Evolutionary conservation across 2,329 filamentous ascomycete genomes (phyloP).

Genomic region (Aspergillus transmontanensis): DNA sequence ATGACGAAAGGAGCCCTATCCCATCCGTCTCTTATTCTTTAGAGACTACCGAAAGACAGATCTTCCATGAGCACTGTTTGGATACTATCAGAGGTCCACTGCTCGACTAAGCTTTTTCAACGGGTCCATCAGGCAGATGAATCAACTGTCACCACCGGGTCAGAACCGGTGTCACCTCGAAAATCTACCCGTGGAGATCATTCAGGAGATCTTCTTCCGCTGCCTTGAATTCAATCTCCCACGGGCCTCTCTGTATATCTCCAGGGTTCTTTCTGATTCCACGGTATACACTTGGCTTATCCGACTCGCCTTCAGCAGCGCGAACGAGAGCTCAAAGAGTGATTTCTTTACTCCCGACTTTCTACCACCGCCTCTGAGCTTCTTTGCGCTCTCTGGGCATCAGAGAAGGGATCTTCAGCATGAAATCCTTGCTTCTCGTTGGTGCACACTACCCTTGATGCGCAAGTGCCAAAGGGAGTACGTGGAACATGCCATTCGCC

Average conservation of each 20-base stretch:
- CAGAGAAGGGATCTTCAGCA: conserved; percentile 39
- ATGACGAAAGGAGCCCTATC: neutral
- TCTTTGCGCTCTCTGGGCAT: conserved; percentile 30
- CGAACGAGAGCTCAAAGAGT: conserved; percentile 31
- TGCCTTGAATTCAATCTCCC: conserved; percentile 52
- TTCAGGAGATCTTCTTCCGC: conserved; percentile 55
- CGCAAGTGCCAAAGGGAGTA: conserved; percentile 44
- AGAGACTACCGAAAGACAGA: neutral
- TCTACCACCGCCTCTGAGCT: conserved; percentile 39
- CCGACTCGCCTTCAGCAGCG: conserved; percentile 45
- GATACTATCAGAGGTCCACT: neutral
- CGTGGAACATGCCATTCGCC: conserved; percentile 35
- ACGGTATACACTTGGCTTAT: conserved; percentile 48
- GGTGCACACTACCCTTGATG: conserved; percentile 44
- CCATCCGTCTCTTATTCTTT: neutral
- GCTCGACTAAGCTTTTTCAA: neutral
- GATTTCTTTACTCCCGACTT: conserved; percentile 43
- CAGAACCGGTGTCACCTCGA: conserved; percentile 40
- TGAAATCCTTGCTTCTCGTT: conserved; percentile 40
- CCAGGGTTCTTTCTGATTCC: conserved; percentile 41
- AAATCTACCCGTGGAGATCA: conserved; percentile 50
- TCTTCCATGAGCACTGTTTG: neutral
- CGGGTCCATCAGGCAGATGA: conserved; percentile 19
- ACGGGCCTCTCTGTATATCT: conserved; percentile 46
- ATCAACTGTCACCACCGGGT: conserved; percentile 9